Conservation (phyloP, 768 basidiomycete species). For the Boletus reticulatus region DNA sequence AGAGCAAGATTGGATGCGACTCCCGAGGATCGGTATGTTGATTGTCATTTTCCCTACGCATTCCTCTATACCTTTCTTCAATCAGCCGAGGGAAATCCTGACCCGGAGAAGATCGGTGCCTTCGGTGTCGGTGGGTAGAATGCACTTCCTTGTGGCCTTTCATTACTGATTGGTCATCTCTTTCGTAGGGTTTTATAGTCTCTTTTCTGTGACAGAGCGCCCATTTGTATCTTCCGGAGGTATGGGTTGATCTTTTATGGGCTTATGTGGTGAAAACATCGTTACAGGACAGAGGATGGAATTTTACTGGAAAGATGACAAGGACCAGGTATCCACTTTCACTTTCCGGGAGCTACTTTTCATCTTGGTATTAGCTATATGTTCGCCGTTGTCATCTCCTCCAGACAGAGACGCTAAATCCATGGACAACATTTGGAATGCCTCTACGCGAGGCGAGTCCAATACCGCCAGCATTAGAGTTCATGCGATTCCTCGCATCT, state of each 20-base stretch:
- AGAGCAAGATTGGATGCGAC: conserved; percentile 18
- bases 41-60: neutral
- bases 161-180: neutral
- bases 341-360: neutral
- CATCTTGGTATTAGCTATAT: neutral
- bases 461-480: conserved; percentile 76
- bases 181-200: conserved; percentile 63
- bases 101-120: neutral
- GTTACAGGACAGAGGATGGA: neutral
- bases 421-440: conserved; percentile 90
- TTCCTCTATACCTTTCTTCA: neutral
- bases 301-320: neutral
- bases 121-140: conserved; percentile 2
- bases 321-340: neutral
- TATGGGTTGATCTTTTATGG: neutral
- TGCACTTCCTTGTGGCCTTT: too few species aligned
- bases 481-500: conserved; percentile 83
- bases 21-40: neutral
- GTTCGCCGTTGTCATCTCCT: neutral
- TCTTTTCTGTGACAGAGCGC: conserved; percentile 66
- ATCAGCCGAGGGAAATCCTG: neutral
- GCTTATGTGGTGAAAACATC: too few species aligned
- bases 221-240: conserved; percentile 1
- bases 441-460: conserved; percentile 70
- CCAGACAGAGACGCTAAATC: conserved; percentile 11